These are phyloP conservation scores for Vitis amurensis DNA, from an alignment of 164 flowering plant genomes.

Conservation along the genomic window DNA sequence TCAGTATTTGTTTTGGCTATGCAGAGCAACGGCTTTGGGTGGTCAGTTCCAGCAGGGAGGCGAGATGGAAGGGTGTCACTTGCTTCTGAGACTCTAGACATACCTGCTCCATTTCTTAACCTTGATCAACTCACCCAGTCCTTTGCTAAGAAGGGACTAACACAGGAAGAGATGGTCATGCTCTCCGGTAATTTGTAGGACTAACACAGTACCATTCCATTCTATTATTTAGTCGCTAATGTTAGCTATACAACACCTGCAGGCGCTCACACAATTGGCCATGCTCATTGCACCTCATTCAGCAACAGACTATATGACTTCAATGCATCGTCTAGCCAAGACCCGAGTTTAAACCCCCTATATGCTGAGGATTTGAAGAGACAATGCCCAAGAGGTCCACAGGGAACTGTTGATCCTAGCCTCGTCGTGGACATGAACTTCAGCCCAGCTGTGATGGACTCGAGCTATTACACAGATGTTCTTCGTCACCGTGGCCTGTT, in stretches of 20 bases:
- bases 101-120: slow-evolving; percentile 9
- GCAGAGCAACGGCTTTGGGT: slow-evolving; percentile 1
- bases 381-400: slow-evolving; percentile 16
- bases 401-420: neutral
- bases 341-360: slow-evolving; percentile 19
- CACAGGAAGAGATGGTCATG: slow-evolving; percentile 26
- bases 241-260: neutral
- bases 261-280: slow-evolving; percentile 31
- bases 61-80: slow-evolving; percentile 28
- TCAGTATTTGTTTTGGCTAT: neutral
- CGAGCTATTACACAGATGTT: too few species aligned
- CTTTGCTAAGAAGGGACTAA: slow-evolving; percentile 19
- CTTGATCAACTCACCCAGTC: slow-evolving; percentile 14
- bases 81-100: slow-evolving; percentile 4
- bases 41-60: slow-evolving; percentile 29
- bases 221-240: too few species aligned
- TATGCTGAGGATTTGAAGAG: slow-evolving; percentile 17
- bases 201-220: too few species aligned
- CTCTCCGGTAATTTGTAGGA: too few species aligned
- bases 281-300: slow-evolving; percentile 24
- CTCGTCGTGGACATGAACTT: too few species aligned
- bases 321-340: neutral
- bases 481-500: slow-evolving; percentile 15
- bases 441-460: too few species aligned
- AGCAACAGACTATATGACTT: neutral